Percentiles rank a stretch among this genome's conserved stretches.
phyloP scores from a whole-genome alignment of 495 filamentous ascomycete genomes.

The Talaromyces wortmannii region DNA sequence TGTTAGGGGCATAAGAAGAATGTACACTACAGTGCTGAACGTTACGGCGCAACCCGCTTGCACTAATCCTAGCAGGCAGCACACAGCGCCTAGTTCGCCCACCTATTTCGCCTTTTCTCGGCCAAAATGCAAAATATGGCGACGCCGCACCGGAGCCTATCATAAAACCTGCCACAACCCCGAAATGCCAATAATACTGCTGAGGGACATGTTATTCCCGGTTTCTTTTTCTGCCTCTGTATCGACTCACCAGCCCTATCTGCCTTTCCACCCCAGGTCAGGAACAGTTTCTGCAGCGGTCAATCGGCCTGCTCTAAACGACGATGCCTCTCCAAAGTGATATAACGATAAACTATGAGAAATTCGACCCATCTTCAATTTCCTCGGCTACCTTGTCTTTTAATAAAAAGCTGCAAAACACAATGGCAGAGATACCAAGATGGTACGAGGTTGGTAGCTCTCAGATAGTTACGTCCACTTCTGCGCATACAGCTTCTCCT shows the following conservation, averaged over 20 bases:
- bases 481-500: constrained; percentile 1
- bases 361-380: not conserved
- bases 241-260: constrained; percentile 1
- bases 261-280: not conserved
- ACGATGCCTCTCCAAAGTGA: constrained; percentile 1
- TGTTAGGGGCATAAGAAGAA: not conserved
- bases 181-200: not conserved
- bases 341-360: constrained; percentile 3
- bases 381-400: constrained; percentile 1
- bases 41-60: not conserved
- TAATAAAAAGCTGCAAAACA: constrained; percentile 2
- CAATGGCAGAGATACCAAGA: constrained; percentile 2
- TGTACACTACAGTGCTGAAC: not conserved
- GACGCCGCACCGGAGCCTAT: not conserved
- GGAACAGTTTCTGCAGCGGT: constrained; percentile 1
- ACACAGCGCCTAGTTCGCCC: not conserved
- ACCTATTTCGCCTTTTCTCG: not conserved
- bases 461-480: not conserved
- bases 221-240: constrained; percentile 1
- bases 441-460: constrained; percentile 3
- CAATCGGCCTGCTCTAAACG: not conserved
- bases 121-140: constrained; percentile 1
- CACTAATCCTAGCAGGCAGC: not conserved
- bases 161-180: not conserved
- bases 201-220: constrained; percentile 1